These are phyloP conservation scores for Phytophthora boehmeriae DNA, from an alignment of 352 stramenopile species.

Conservation along the genomic window DNA sequence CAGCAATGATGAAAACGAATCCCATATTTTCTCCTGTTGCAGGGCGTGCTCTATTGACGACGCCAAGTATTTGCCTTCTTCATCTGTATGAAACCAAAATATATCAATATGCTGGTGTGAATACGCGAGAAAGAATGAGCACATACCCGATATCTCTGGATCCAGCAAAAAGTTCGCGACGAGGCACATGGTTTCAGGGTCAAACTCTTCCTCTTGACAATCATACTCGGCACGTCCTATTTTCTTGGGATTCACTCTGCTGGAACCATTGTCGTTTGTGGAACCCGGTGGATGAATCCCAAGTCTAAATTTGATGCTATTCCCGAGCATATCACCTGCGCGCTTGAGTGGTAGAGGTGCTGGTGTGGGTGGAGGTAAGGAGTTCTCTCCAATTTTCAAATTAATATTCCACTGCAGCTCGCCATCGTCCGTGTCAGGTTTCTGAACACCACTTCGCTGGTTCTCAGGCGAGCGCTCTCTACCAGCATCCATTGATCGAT, in stretches of 20 bases:
- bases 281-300: conserved; percentile 36
- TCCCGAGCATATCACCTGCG: background rate
- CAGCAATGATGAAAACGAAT: conserved; percentile 39
- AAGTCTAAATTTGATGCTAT: conserved; percentile 50
- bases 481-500: conserved; percentile 11
- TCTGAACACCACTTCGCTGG: conserved; percentile 5
- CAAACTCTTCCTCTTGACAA: conserved; percentile 11
- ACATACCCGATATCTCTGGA: conserved; percentile 36
- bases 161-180: conserved; percentile 40
- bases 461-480: conserved; percentile 16
- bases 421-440: conserved; percentile 29
- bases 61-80: conserved; percentile 58
- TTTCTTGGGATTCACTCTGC: conserved; percentile 6
- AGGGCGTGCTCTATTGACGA: conserved; percentile 49
- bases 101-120: background rate
- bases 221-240: conserved; percentile 11
- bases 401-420: conserved; percentile 48
- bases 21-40: conserved; percentile 41
- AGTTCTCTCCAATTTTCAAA: conserved; percentile 27
- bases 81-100: conserved; percentile 29
- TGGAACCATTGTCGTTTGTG: background rate
- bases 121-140: no score
- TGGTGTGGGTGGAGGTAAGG: background rate
- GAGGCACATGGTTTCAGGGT: conserved; percentile 29
- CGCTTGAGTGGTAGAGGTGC: conserved; percentile 12